phyloP scores from a whole-genome alignment of 2,329 filamentous ascomycete species.

The Mycosphaerella sp. region DNA sequence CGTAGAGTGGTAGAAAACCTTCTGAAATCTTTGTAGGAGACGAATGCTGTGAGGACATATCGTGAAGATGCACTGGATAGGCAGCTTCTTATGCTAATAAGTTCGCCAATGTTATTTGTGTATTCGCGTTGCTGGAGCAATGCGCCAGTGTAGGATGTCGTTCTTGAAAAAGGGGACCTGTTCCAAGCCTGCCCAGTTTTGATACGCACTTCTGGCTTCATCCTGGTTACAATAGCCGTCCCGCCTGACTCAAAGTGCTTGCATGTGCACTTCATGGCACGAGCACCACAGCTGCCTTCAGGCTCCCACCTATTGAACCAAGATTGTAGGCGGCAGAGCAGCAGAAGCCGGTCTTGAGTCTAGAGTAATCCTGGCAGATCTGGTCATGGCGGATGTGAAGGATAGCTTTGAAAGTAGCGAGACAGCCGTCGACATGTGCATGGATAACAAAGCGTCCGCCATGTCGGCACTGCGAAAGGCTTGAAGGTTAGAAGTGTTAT shows the following conservation, averaged over 20 bases:
- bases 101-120: slow-evolving; percentile 3
- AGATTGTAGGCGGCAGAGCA: neutral
- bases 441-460: too few species aligned
- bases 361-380: neutral
- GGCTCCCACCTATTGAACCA: slow-evolving; percentile 1
- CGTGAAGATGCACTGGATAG: neutral
- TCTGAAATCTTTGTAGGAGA: neutral
- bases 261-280: slow-evolving; percentile 3
- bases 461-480: too few species aligned
- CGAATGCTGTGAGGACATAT: neutral
- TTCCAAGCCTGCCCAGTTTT: slow-evolving; percentile 6
- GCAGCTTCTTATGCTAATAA: neutral
- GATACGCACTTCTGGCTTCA: neutral
- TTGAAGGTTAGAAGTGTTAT: too few species aligned
- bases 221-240: neutral
- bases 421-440: too few species aligned
- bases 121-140: slow-evolving; percentile 5
- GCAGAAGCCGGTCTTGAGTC: neutral
- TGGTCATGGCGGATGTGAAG: too few species aligned
- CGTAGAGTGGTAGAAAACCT: neutral
- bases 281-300: neutral
- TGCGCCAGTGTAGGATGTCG: slow-evolving; percentile 3
- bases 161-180: neutral
- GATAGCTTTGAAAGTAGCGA: too few species aligned
- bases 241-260: neutral